Evolutionary conservation across 164 flowering plant genomes (phyloP), one percentile per base, ranked within the genome.

Genomic region (Liriodendron chinense): DNA sequence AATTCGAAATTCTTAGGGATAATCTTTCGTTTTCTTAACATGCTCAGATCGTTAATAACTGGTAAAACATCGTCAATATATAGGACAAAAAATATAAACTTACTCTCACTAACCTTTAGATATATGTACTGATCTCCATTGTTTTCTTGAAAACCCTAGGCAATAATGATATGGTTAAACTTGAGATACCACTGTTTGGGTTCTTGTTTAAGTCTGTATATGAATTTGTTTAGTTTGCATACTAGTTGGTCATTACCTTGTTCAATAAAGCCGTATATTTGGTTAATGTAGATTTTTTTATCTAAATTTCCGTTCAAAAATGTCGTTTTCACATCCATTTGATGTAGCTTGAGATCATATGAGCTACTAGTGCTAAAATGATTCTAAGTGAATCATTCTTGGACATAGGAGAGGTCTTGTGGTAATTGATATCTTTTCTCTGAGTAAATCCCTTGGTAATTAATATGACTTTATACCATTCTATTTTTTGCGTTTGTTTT

Each of bases 291-390:
- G 43, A 34, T 6, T 34, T 34, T 2, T 34, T 34, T 34, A 34
- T 34, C 5, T 34, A 34, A 34, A 34, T 34, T 34, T 6, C 43
- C 43, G 5, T 34, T 34, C 43, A 34, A 34, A 34, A 34, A 23
- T 71, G 47, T 13, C 6, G 0, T 47, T n/a, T 26, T 47, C 12
- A 47, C 70, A 47, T 70, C 23, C 48, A 26, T 72, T 63, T 59
- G 75, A 9, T 62, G 49, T 21, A 72, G 13, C 67, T 72, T 9
- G 5, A 59, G 20, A 26, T 72, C 75, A 72, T 34, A 59, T 72
- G 74, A 71, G 74, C 47, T 34, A 61, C 49, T 28, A 72, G 34
- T 56, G 68, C 67, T 48, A 72, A 53, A 61, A 72, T 72, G 26
- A 59, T 61, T 56, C 22, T 56, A 14, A 72, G 65, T 26, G 65